These are phyloP conservation scores for Lasiosphaeria ovina DNA, from an alignment of 495 filamentous ascomycete genomes.

Conservation along the genomic window DNA sequence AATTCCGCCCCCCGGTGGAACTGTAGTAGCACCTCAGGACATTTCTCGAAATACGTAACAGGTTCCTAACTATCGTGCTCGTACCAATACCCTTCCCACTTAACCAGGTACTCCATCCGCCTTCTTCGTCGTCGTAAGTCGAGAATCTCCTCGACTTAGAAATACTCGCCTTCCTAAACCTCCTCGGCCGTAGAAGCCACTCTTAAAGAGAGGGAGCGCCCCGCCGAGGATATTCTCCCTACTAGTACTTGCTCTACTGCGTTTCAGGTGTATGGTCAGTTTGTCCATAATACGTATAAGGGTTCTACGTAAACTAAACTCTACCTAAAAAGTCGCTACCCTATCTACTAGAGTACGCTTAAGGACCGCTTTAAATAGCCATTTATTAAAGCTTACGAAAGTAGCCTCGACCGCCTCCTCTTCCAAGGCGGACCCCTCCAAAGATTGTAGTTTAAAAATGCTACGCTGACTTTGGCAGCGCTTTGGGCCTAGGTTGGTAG, in stretches of 20 bases:
- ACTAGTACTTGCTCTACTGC: slow-evolving; percentile 16
- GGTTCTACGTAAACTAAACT: slow-evolving; percentile 12
- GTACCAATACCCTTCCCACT: slow-evolving; percentile 20
- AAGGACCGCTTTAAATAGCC: slow-evolving; percentile 2
- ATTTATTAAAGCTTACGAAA: slow-evolving; percentile 3
- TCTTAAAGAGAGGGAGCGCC: slow-evolving; percentile 18
- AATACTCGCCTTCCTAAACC: slow-evolving; percentile 19
- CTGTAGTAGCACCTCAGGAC: slow-evolving; percentile 15
- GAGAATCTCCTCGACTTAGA: slow-evolving; percentile 17
- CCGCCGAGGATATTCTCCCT: slow-evolving; percentile 19
- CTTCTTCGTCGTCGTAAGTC: slow-evolving; percentile 8
- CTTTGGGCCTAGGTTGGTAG: slow-evolving; percentile 3
- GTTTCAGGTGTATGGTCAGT: slow-evolving; percentile 8
- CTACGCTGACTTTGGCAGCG: slow-evolving; percentile 6
- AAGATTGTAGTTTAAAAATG: slow-evolving; percentile 8
- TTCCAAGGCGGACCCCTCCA: slow-evolving; percentile 4
- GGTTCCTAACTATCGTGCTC: slow-evolving; percentile 22
- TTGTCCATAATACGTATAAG: slow-evolving; percentile 16
- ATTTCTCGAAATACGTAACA: slow-evolving; percentile 12
- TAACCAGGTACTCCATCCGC: slow-evolving; percentile 19
- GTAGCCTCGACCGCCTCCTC: slow-evolving; percentile 2
- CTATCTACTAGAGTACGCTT: background rate
- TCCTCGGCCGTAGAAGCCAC: slow-evolving; percentile 14
- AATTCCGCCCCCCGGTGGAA: slow-evolving; percentile 17
- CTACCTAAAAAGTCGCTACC: slow-evolving; percentile 1